Evolutionary conservation across 2,329 filamentous ascomycete species (phyloP).

Genomic region (Calycina marina): DNA sequence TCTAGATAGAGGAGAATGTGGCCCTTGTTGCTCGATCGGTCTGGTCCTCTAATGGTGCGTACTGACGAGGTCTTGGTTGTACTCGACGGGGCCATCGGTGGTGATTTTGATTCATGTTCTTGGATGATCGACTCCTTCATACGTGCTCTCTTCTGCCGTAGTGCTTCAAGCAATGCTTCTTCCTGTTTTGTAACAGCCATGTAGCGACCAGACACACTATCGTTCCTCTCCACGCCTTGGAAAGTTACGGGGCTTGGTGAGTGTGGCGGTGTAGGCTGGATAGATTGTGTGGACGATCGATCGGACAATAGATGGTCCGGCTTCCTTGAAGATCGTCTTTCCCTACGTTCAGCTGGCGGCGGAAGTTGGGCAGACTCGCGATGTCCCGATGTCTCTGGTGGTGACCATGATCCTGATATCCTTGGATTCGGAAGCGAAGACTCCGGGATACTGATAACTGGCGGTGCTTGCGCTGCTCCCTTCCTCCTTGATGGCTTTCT

Average conservation of each 20-base stretch:
- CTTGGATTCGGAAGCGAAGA: slow-evolving; percentile 3
- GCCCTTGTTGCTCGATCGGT: slow-evolving; percentile 7
- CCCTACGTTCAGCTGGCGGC: slow-evolving; percentile 1
- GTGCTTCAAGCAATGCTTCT: slow-evolving; percentile 33
- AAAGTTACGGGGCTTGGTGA: slow-evolving; percentile 17
- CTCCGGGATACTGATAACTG: slow-evolving; percentile 12
- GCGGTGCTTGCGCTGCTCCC: slow-evolving; percentile 1
- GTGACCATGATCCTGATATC: slow-evolving; percentile 8
- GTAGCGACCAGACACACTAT: slow-evolving; percentile 19
- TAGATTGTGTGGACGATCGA: slow-evolving; percentile 8
- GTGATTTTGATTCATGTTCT: slow-evolving; percentile 18
- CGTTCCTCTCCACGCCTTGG: slow-evolving; percentile 9
- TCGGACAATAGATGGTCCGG: slow-evolving; percentile 7
- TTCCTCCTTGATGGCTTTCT: slow-evolving; percentile 1
- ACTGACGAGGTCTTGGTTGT: slow-evolving; percentile 5
- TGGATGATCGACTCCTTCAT: slow-evolving; percentile 28
- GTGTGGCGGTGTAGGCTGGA: slow-evolving; percentile 18
- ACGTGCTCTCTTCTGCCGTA: slow-evolving; percentile 31
- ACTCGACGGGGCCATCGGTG: slow-evolving; percentile 6
- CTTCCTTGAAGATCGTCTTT: slow-evolving; percentile 5
- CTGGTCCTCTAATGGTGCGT: slow-evolving; percentile 9
- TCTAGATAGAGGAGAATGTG: slow-evolving; percentile 18
- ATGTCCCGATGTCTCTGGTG: slow-evolving; percentile 1
- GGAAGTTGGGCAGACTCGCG: background rate
- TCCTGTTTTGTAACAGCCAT: slow-evolving; percentile 39